Evolutionary conservation across 768 basidiomycete genomes (phyloP), one percentile per base, ranked within the genome.

Genomic region (Leccinum olivaceopallidum): DNA sequence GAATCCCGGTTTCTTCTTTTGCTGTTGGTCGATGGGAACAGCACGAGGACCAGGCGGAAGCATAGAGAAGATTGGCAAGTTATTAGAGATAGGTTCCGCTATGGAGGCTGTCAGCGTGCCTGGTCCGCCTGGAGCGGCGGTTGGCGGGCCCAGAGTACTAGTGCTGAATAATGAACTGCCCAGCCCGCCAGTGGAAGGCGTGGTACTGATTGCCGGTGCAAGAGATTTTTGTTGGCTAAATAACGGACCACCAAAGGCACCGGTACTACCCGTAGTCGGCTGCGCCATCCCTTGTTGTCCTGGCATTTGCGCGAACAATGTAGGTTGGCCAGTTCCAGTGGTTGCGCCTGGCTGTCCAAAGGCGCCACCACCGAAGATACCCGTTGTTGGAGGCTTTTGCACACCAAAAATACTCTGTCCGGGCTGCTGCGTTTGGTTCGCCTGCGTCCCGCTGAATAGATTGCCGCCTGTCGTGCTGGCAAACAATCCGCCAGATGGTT

Each of bases 71-170:
- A 90, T 87, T 5, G 87, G 87, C 55, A 91, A 71, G 62, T 88
- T 87, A 54, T 84, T 79, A 34, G 83, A 84, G 63, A 94, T 87
- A 8, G 92, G 92, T 72, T 95, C 90, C 28, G 90, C 88, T 69
- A 98, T 92, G 20, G 95, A 95, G 2, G 94, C 91, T 9, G 88
- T 90, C 56, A 96, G 77, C 0, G 81, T 73, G 39, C 85, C 85
- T 74, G 85, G 84, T 47, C 78, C 77, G 34, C 76, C 83, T n/a
- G 79, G 76, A 57, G 76, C 74, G 50, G 70, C 70, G 0, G 74
- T 68, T 34, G 82, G 81, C 12, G 77, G 71, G 52, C 78, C 78
- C 28, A 84, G 74, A 52, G 60, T 70, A 37, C 60, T 68, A 30
- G 63, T 68, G 22, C 78, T 75, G 63, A 83, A 85, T 14, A 80